Evolutionary conservation across 169 alveolate genomes (phyloP).

Genomic region (Plasmodium billcollinsi): DNA sequence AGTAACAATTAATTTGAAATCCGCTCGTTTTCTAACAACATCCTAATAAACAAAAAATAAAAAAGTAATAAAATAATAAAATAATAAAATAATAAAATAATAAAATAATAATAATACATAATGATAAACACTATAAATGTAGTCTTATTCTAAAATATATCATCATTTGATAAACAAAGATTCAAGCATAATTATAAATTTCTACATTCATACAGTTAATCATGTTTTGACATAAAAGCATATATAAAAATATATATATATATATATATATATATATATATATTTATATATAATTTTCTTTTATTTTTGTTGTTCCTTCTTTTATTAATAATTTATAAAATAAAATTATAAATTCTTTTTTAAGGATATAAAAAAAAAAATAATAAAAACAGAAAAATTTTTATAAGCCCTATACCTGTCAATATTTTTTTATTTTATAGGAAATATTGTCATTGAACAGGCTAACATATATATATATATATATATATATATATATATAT

Average conservation of each 20-base stretch:
- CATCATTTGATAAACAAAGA: background rate
- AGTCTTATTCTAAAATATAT: background rate
- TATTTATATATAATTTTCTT: background rate
- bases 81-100: too few relatives aligned
- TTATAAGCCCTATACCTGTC: slow-evolving; percentile 92
- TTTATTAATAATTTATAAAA: slow-evolving; percentile 42
- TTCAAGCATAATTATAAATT: too few relatives aligned
- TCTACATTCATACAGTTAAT: too few relatives aligned
- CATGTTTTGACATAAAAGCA: slow-evolving; percentile 11
- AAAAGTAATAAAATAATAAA: too few relatives aligned
- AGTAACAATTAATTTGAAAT: slow-evolving; percentile 98
- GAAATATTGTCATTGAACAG: slow-evolving; percentile 64
- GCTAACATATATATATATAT: slow-evolving; percentile 11
- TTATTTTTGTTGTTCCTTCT: background rate
- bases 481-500: background rate
- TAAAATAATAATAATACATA: too few relatives aligned
- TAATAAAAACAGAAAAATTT: slow-evolving; percentile 11
- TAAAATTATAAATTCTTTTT: slow-evolving; percentile 2
- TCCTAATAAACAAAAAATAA: slow-evolving; percentile 77
- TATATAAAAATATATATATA: background rate
- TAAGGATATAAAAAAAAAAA: background rate
- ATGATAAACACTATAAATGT: background rate
- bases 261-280: background rate
- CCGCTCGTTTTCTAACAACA: slow-evolving; percentile 93
- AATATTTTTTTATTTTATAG: slow-evolving; percentile 72